Base-by-base conservation (phyloP, 1,284 basidiomycete genomes). In the Ustilago trichophora region DNA sequence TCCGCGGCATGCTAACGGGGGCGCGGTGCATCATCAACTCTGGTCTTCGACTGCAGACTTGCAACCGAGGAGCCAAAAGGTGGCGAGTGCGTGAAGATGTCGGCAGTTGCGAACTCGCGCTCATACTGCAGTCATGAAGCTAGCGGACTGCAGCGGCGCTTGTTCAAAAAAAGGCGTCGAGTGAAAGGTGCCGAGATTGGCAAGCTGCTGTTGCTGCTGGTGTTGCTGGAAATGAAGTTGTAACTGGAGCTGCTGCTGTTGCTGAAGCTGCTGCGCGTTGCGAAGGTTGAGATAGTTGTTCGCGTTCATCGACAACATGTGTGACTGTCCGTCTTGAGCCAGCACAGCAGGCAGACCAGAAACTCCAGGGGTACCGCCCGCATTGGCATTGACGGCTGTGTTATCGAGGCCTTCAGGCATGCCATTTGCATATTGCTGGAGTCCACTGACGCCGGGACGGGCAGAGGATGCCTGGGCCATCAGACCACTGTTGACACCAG, bases 61-160 rank as follows among this genome's bases (percentile, higher is more conserved):
- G 32, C 22, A 24, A 36, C 21, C 13, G 27, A 31, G 31, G 29
- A 15, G n/a, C 25, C 27, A 11, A 18, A 42, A 11, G 11, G 26
- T 27, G 27, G 27, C 27, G 9, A 4, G 13, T 40, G 31, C 11
- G 27, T 18, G 27, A 24, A n/a, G 25, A 24, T 18, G 16, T 16
- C 38, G 40, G 24, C 41, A 60, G 46, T 45, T 50, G 48, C 22
- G 34, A 42, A 29, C 24, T 37, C 16, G 59, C 66, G 55, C 55
- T 69, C 46, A 69, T 13, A 69, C 66, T 63, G 45, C 59, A 56
- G 66, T 56, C 66, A 69, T 51, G 44, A 64, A 69, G 55, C 50
- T 57, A 58, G 66, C 59, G 19, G 66, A 49, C 66, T 69, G 66
- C 59, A 69, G 66, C 47, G 59, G 53, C 55, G 66, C 66, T 29